These are phyloP conservation scores for Eudorina sp. DNA, from an alignment of 139 green algal species.

Conservation along the genomic window DNA sequence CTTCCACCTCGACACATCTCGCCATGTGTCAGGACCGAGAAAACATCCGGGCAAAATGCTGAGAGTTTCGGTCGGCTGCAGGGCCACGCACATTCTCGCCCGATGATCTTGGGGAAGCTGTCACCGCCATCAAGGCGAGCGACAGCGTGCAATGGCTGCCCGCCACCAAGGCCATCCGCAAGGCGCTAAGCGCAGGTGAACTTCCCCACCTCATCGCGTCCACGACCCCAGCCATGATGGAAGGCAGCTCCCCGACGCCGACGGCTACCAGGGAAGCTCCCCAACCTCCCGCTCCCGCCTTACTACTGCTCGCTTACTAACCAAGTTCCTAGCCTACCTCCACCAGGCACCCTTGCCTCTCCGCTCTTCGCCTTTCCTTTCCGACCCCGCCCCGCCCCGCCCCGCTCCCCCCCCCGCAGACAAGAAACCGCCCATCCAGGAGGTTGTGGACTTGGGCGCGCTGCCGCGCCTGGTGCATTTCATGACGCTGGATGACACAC, in stretches of 20 bases:
- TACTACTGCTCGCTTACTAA: too few relatives aligned
- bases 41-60: background rate
- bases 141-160: background rate
- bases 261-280: too few relatives aligned
- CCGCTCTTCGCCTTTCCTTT: background rate
- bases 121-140: background rate
- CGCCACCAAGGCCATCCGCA: background rate
- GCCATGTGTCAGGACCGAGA: background rate
- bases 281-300: too few relatives aligned
- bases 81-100: background rate
- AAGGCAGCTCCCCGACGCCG: too few relatives aligned
- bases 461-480: slow-evolving; percentile 14
- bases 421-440: background rate
- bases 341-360: too few relatives aligned
- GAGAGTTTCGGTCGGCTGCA: too few relatives aligned
- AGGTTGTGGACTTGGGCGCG: background rate
- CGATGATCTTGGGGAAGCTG: background rate
- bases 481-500: background rate
- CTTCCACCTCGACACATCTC: background rate
- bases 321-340: too few relatives aligned
- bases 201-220: too few relatives aligned
- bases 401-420: background rate
- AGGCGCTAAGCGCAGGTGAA: slow-evolving; percentile 5
- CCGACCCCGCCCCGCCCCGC: background rate
- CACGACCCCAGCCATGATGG: too few relatives aligned